Evolutionary conservation across 768 basidiomycete genomes (phyloP).

Genomic region (Termitomyces sp.): DNA sequence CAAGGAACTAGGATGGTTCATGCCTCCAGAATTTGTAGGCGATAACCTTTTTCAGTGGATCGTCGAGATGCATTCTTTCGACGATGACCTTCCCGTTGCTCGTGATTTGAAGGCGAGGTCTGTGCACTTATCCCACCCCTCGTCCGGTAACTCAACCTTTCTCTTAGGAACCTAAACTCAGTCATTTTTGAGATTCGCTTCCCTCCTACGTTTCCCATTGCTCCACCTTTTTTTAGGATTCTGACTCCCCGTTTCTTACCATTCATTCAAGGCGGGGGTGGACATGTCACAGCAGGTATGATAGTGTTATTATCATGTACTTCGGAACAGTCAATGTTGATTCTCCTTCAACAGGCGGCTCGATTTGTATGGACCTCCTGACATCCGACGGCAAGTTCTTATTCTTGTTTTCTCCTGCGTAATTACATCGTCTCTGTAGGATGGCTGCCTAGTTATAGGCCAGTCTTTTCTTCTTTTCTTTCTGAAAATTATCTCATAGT

Average conservation of each 20-base stretch:
- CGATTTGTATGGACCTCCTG: conserved; percentile 73
- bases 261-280: conserved; percentile 69
- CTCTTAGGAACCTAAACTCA: conserved; percentile 52
- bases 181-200: conserved; percentile 74
- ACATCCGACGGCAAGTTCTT: conserved; percentile 52
- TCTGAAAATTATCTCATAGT: background rate
- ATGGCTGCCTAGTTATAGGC: conserved; percentile 71
- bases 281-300: conserved; percentile 61
- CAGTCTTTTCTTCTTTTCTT: conserved; percentile 5
- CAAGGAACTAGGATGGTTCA: conserved; percentile 66
- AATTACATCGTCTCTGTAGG: conserved; percentile 27
- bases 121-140: conserved; percentile 16
- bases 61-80: conserved; percentile 71
- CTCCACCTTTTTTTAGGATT: conserved; percentile 76
- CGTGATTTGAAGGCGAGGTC: conserved; percentile 53
- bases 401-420: background rate
- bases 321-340: background rate
- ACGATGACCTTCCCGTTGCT: conserved; percentile 54
- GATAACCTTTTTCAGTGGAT: conserved; percentile 75
- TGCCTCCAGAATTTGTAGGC: conserved; percentile 61
- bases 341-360: conserved; percentile 44
- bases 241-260: conserved; percentile 71
- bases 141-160: background rate
- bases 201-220: conserved; percentile 60
- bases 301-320: background rate